Base-by-base conservation (phyloP, 2,329 filamentous ascomycete genomes). In the Stemphylium lycopersici region DNA sequence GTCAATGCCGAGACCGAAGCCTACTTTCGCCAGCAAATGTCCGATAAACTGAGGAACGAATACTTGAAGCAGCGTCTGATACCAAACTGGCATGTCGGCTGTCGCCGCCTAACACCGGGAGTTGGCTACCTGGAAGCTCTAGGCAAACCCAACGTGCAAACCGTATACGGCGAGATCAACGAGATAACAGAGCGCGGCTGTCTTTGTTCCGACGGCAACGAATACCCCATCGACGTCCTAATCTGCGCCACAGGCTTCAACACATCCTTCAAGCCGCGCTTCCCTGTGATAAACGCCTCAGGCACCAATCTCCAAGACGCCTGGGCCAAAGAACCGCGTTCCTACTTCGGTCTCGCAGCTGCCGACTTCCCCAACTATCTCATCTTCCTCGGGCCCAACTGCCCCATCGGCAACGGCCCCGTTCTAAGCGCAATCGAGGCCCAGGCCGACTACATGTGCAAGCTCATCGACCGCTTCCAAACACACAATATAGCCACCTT, bases 371-470 rank as follows among this genome's bases (percentile, higher is more conserved):
- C 81, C 16, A 82, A 82, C 60, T 81, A 75, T 56, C 62, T 75
- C 50, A 71, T 75, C 38, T 77, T 78, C 66, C 66, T 77, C 1
- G 77, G 77, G 0, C 76, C 76, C 8, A 77, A 78, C 57, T 75
- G 70, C 43, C 76, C 77, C 3, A 76, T 78, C 43, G 74, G 75
- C 8, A 77, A 78, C 52, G 76, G 76, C 1, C 71, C 74, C 0
- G 73, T 80, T 0, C 68, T 81, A 3, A 75, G 70, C 2, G 78
- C 77, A 3, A 78, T 80, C 49, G 71, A 83, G 58, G 72, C 75
- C 46, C 76, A 81, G 53, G 78, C 77, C 3, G 80, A 83, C 58
- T 83, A 81, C 69, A 77, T 82, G 58, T 76, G 78, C 59, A 78
- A 80, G 58, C 64, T 82, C 34, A 77, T 84, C 53, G 77, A 82